phyloP scores from a whole-genome alignment of 2,329 filamentous ascomycete species.

The Bipolaris zeicola region DNA sequence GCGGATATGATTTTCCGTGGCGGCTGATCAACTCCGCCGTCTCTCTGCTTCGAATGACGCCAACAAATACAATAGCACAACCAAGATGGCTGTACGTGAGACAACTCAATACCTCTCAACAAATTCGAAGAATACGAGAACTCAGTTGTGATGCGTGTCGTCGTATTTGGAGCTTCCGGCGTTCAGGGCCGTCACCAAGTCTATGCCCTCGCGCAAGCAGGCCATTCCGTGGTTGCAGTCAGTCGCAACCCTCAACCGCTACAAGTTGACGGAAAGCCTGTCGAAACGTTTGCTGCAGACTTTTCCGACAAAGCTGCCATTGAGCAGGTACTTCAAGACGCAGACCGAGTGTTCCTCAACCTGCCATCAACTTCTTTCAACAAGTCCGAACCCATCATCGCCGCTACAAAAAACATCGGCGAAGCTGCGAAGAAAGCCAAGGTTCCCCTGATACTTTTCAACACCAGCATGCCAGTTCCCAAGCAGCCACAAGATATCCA shows the following conservation, averaged over 20 bases:
- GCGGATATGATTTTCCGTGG: constrained; percentile 1
- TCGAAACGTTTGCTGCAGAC: constrained; percentile 29
- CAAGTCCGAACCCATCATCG: constrained; percentile 30
- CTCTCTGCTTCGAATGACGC: neutral
- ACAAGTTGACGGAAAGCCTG: constrained; percentile 15
- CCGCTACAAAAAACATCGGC: constrained; percentile 27
- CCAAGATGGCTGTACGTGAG: neutral
- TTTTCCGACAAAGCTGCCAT: constrained; percentile 27
- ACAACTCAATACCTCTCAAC: neutral
- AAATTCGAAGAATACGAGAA: neutral
- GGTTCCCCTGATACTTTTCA: constrained; percentile 34
- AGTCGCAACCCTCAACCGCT: constrained; percentile 31
- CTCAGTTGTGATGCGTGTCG: constrained; percentile 26
- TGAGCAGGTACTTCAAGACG: constrained; percentile 19
- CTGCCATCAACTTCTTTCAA: constrained; percentile 40
- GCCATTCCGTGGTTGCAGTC: constrained; percentile 36
- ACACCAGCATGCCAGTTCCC: constrained; percentile 39
- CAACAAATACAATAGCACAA: neutral
- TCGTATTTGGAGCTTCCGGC: constrained; percentile 40
- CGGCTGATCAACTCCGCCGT: constrained; percentile 1
- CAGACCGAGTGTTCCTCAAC: constrained; percentile 35
- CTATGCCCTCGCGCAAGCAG: constrained; percentile 27
- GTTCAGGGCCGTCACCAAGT: constrained; percentile 41
- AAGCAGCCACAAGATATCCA: constrained; percentile 29
- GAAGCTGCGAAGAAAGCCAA: constrained; percentile 22